Conservation (phyloP, 257 asterid genomes). For the Rubia yunnanensis region DNA sequence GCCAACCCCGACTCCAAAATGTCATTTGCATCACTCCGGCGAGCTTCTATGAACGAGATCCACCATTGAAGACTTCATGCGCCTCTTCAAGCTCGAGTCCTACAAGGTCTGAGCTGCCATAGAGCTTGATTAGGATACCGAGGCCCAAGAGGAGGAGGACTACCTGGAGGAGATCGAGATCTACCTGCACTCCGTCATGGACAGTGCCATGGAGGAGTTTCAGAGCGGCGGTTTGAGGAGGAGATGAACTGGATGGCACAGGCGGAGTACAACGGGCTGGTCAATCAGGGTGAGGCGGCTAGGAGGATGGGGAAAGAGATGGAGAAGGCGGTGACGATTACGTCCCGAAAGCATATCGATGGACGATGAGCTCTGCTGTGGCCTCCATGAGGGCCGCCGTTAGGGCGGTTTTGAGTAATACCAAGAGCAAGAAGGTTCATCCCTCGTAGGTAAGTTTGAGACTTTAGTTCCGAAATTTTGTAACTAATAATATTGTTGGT, state of each 20-base stretch:
- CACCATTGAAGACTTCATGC: no score
- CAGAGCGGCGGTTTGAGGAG: slow-evolving; percentile 60
- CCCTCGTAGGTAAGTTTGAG: no score
- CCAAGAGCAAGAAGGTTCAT: no score
- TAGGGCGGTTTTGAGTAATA: slow-evolving; percentile 39
- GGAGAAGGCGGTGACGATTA: slow-evolving; percentile 51
- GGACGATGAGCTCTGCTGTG: slow-evolving; percentile 59
- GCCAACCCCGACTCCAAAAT: no score
- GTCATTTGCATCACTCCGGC: no score
- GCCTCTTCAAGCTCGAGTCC: no score
- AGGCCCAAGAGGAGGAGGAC: slow-evolving; percentile 29
- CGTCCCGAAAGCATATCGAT: slow-evolving; percentile 72
- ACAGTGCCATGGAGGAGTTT: slow-evolving; percentile 81
- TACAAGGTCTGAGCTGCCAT: no score
- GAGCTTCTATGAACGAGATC: no score
- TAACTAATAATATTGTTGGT: no score
- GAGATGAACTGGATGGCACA: slow-evolving; percentile 42
- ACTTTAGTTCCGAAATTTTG: no score
- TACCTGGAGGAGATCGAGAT: slow-evolving; percentile 43
- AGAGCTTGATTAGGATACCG: no score
- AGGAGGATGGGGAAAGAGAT: slow-evolving; percentile 45
- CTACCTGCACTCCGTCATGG: slow-evolving; percentile 63
- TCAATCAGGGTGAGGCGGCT: slow-evolving; percentile 41
- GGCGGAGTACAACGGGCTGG: slow-evolving; percentile 42
- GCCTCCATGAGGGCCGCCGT: slow-evolving; percentile 77